Base-by-base conservation (phyloP, 1,139 yeast species). In the Saccharomyces hybrid region DNA sequence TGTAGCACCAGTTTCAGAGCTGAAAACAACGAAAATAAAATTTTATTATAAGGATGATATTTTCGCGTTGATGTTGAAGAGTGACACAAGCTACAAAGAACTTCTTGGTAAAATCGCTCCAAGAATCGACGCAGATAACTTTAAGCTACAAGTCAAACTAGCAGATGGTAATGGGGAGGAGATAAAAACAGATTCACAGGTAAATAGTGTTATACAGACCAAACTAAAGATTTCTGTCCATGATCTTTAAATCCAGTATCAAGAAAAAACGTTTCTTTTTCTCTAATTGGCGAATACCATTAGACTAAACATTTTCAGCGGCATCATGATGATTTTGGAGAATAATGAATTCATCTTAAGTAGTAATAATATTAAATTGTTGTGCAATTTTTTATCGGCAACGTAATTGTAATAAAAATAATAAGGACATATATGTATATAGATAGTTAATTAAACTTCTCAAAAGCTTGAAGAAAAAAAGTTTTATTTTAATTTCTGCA, bases 31-130 rank as follows among this genome's bases (percentile, higher is more conserved):
- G 61, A 93, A 84, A 74, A 86, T 82, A 50, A 93, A 93, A 70
- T 90, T 93, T 61, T 91, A 87, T 70, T 88, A 83, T 65, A 84
- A 84, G 57, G 97, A 90, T 63, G 98, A 91, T 69, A 86, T 91
- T 28, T 89, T 93, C 75, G 98, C 96, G 7, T 77, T 93, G 54
- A 76, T 88, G 55, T 80, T 93, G 50, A 87, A 91, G 11, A 72
- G 79, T 5, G 79, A 78, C 59, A 80, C 85, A 51, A 74, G 83
- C 3, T 76, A 86, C 55, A 74, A 71, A 38, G 90, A 85, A 53
- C 73, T 93, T 57, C 81, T 81, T 63, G 73, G 76, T 32, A 81
- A 85, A 64, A 80, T 91, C 53, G 75, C 79, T 52, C 84, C 87
- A 55, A 77, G 97, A 55, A 78, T 91, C 52, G 72, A 67, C 28